A percentile compares a stretch with the other conserved stretches of the same genome.
Evolutionary conservation across 495 filamentous ascomycete genomes (phyloP).

Genomic region (Clavariopsis aquatica): DNA sequence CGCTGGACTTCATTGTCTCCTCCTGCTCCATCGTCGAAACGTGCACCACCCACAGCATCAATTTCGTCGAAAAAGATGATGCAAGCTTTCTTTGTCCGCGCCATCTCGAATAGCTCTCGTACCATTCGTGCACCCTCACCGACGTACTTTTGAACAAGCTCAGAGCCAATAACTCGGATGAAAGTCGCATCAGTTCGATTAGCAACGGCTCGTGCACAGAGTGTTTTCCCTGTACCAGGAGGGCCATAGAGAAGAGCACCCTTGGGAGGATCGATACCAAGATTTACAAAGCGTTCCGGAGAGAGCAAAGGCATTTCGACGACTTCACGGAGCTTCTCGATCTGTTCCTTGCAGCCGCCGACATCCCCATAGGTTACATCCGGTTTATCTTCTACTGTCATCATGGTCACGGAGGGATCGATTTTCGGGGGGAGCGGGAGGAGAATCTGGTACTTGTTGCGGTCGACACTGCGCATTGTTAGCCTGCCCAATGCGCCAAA

Average conservation of each 20-base stretch:
- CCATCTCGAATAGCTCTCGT: constrained; percentile 98
- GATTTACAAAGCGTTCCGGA: constrained; percentile 92
- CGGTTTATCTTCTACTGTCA: constrained; percentile 99
- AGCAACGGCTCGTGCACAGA: constrained; percentile 94
- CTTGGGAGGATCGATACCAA: constrained; percentile 98
- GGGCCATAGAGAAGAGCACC: constrained; percentile 95
- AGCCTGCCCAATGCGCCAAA: neutral
- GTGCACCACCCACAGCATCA: constrained; percentile 95
- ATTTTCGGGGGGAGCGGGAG: constrained; percentile 98
- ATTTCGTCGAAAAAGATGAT: constrained; percentile 99
- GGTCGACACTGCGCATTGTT: constrained; percentile 81
- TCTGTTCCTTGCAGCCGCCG: constrained; percentile 98
- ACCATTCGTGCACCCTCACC: constrained; percentile 98
- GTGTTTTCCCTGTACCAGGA: constrained; percentile 95
- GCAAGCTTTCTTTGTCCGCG: constrained; percentile 98
- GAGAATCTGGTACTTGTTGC: constrained; percentile 98
- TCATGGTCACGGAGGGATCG: constrained; percentile 98
- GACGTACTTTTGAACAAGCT: constrained; percentile 98
- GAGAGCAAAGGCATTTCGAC: constrained; percentile 97
- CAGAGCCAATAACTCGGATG: constrained; percentile 95
- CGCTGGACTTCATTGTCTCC: constrained; percentile 99
- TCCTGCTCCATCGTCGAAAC: constrained; percentile 96
- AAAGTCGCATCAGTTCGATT: constrained; percentile 98
- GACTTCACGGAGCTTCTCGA: constrained; percentile 97
- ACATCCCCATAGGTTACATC: constrained; percentile 99